These are phyloP conservation scores for Backusella tuberculispora DNA, from an alignment of 192 early-diverging fungal genomes.

Conservation along the genomic window DNA sequence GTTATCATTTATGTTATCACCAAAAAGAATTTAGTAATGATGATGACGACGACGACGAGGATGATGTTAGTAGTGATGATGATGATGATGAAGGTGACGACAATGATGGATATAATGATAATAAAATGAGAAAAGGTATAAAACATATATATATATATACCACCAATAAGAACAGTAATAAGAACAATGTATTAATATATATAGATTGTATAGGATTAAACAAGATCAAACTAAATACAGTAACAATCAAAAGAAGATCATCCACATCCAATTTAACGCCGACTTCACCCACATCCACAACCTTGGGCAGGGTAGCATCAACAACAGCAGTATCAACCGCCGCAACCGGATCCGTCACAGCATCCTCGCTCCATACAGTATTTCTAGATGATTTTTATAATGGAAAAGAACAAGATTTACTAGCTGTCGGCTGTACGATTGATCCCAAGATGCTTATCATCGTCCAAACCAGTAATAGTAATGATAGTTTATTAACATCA, in stretches of 20 bases:
- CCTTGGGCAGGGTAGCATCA: not conserved
- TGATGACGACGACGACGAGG: constrained; percentile 30
- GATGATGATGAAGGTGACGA: constrained; percentile 33
- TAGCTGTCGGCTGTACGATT: constrained; percentile 42
- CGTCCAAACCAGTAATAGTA: constrained; percentile 42
- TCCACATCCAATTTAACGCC: constrained; percentile 20
- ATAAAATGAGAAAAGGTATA: not conserved
- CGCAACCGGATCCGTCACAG: not conserved
- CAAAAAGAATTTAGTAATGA: constrained; percentile 22
- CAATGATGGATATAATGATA: constrained; percentile 8
- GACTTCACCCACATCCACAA: not conserved
- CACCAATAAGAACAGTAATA: no score
- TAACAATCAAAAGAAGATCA: constrained; percentile 19
- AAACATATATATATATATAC: not conserved
- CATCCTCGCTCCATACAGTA: not conserved
- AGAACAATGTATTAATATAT: not conserved
- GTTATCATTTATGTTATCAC: not conserved
- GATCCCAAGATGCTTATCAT: constrained; percentile 47
- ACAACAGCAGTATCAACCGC: not conserved
- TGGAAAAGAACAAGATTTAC: constrained; percentile 3
- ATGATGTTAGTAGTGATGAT: constrained; percentile 19
- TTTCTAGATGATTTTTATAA: not conserved
- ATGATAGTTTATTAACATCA: constrained; percentile 13
- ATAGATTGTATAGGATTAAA: not conserved
- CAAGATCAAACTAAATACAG: not conserved